Percentiles rank a stretch among this genome's conserved stretches.
These are phyloP conservation scores for Penicillium polonicum DNA, from an alignment of 2,329 filamentous ascomycete species.

Conservation along the genomic window DNA sequence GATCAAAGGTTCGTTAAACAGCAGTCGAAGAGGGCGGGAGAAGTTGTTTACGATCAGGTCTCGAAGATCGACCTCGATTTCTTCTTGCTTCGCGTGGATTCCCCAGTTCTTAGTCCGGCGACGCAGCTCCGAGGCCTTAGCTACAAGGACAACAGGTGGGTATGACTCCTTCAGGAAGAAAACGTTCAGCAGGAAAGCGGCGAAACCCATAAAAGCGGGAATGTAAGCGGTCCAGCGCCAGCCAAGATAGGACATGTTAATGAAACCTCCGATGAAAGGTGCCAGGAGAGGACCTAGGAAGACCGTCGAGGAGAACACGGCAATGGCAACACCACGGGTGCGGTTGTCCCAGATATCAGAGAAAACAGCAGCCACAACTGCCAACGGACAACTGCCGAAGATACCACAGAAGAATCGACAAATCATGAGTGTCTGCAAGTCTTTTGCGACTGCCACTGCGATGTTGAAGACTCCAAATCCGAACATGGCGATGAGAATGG, in stretches of 20 bases:
- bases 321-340: constrained; percentile 37
- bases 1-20: constrained; percentile 45
- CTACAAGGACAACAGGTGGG: constrained; percentile 57
- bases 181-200: constrained; percentile 48
- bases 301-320: constrained; percentile 52
- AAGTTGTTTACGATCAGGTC: constrained; percentile 54
- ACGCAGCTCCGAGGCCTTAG: constrained; percentile 50
- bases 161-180: constrained; percentile 60
- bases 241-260: constrained; percentile 47
- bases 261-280: constrained; percentile 57
- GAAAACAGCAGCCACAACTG: constrained; percentile 44
- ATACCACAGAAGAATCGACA: constrained; percentile 47
- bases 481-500: constrained; percentile 47
- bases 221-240: constrained; percentile 59
- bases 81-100: constrained; percentile 56
- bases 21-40: constrained; percentile 48
- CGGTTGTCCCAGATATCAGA: constrained; percentile 52
- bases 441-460: constrained; percentile 42
- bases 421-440: constrained; percentile 36
- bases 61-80: constrained; percentile 53
- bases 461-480: constrained; percentile 47
- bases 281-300: constrained; percentile 54
- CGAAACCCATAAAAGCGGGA: constrained; percentile 56
- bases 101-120: constrained; percentile 58
- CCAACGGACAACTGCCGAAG: constrained; percentile 45